Base-by-base conservation (phyloP, 1,284 basidiomycete species). In the Ganoderma leucocontextum region DNA sequence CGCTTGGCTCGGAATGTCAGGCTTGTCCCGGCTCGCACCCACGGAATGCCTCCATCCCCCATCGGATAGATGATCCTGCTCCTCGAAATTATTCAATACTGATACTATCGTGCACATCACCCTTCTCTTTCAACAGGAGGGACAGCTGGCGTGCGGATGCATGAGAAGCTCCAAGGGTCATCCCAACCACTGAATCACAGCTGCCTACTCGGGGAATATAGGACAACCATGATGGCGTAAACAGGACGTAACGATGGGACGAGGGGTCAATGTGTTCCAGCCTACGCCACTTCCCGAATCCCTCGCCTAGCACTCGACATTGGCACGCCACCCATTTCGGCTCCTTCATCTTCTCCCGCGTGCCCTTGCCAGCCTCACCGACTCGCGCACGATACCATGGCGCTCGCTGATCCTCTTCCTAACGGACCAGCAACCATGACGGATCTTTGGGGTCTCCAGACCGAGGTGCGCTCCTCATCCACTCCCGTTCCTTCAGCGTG, bases 381-480 rank as follows among this genome's bases (percentile, higher is more conserved):
- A 33, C 52, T 19, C 52, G 17, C 29, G 17, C 29, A 35, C 29
- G 15, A 36, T 58, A 38, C 22, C 44, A 70, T 70, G 65, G 39
- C 63, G 10, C 39, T 65, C 25, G 63, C 69, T 29, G 60, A 57
- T 8, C 52, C 55, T 52, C 35, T 22, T 9, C 38, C 66, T 10
- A 12, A 17, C 55, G 52, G 41, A 19, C 62, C 58, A 19, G 12
- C 22, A 13, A 42, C 58, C 9, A 60, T 68, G 47, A n/a, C 70
- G 0, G 69, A 70, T 29, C 38, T 75, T 6, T 62, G 69, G 29
- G 44, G 59, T 5, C 9, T 75, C 7, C 65, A 66, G 58, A 60
- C 52, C 12, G 70, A 76, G 71, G 75, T 75, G 62, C n/a, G 72
- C 36, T n/a, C n/a, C 22, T 57, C 25, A 59, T 57, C 25, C 62